Base-by-base conservation (phyloP, 2,329 filamentous ascomycete species). In the Colletotrichum chrysophilum region DNA sequence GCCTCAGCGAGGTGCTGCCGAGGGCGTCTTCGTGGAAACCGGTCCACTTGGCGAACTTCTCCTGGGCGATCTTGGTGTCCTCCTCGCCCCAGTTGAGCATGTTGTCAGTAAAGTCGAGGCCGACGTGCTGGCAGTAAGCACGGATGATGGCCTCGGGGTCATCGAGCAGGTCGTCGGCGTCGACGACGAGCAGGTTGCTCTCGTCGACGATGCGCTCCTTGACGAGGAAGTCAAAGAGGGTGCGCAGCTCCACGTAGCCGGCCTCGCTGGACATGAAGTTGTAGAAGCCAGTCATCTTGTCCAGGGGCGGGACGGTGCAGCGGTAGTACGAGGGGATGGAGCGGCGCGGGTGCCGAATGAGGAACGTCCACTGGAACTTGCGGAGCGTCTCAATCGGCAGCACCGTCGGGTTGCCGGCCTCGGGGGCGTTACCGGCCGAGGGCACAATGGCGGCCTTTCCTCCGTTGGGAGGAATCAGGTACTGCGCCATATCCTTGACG, bases 401-500 rank as follows among this genome's bases (percentile, higher is more conserved):
- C 30, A 97, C 93, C 1, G 96, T 98, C 2, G 96, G 96, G 85
- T 98, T 98, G 73, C 89, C 89, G 4, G 90, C 87, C 85, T 96
- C 93, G 4, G 85, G 77, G 69, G 80, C 91, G 78, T 91, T 91
- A 75, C 94, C 91, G 66, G 98, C 89, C n/a, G 95, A 98, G 4
- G 94, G 94, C 12, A 95, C 96, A 76, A 97, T 92, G 65, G 88
- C 88, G 66, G 95, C 91, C 16, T 91, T 88, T 80, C 94, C 90
- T 62, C 90, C 89, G 77, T 94, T 88, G 5, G 95, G 95, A 7
- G 96, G 94, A 78, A 98, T 89, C 78, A 98, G 89, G 85, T 98
- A 98, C 86, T 98, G 94, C 71, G 94, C 93, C 87, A 98, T 99
- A 85, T 98, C 97, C 86, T 99, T 99, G 90, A 99, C 97, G 87